Evolutionary conservation across 2,329 filamentous ascomycete genomes (phyloP).

Genomic region (Fusarium falciforme): DNA sequence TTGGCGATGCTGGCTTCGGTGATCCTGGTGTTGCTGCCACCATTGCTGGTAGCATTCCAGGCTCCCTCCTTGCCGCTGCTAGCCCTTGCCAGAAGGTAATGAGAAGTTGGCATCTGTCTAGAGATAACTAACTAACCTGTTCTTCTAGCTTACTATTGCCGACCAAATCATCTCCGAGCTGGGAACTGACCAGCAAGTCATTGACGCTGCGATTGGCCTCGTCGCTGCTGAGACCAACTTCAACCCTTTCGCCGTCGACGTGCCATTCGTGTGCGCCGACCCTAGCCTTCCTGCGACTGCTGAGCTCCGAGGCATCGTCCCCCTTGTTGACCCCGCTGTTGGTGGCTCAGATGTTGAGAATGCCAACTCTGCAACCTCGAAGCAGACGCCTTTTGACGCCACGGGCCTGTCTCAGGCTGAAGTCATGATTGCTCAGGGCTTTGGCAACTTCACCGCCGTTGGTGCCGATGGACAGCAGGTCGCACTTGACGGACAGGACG

Average conservation of each 20-base stretch:
- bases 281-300: conserved; percentile 69
- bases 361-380: conserved; percentile 65
- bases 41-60: conserved; percentile 70
- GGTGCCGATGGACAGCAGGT: conserved; percentile 47
- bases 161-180: conserved; percentile 73
- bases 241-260: conserved; percentile 71
- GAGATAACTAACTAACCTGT: conserved; percentile 25
- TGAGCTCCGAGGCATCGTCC: conserved; percentile 73
- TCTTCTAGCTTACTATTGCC: conserved; percentile 66
- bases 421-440: conserved; percentile 70
- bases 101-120: not conserved
- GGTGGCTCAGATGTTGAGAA: conserved; percentile 68
- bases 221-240: conserved; percentile 79
- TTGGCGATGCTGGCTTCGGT: conserved; percentile 61
- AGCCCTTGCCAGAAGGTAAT: conserved; percentile 73
- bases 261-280: conserved; percentile 73
- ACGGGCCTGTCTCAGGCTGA: conserved; percentile 74
- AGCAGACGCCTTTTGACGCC: conserved; percentile 66
- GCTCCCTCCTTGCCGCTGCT: conserved; percentile 71
- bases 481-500: conserved; percentile 51
- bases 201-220: conserved; percentile 70
- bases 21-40: conserved; percentile 70
- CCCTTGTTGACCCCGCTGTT: conserved; percentile 74
- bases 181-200: conserved; percentile 68
- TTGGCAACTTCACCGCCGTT: conserved; percentile 67